Percentiles rank a stretch among this genome's conserved stretches.
Conservation (phyloP, 257 asterid genomes). For the Avicennia marina region DNA sequence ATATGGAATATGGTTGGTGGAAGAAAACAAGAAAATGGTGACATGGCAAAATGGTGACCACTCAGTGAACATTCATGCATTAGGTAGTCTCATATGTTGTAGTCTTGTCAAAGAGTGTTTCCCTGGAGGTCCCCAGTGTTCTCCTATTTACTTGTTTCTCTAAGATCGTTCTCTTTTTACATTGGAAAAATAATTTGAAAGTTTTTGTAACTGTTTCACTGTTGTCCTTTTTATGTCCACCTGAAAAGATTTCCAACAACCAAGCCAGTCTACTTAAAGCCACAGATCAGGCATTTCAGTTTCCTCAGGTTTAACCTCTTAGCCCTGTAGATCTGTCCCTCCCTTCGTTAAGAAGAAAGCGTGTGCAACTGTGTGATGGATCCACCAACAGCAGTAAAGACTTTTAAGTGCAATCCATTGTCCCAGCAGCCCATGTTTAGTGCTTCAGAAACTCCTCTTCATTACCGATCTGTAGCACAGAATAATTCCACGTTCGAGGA, state of each 20-base stretch:
- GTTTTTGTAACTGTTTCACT: background rate
- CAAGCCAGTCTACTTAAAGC: slow-evolving; percentile 23
- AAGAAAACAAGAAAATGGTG: slow-evolving; percentile 18
- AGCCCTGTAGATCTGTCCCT: background rate
- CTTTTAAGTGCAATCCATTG: slow-evolving; percentile 37
- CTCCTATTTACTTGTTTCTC: slow-evolving; percentile 2
- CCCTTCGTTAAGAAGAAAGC: too few species aligned
- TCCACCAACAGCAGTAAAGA: slow-evolving; percentile 34
- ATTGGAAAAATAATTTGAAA: too few species aligned
- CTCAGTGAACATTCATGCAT: slow-evolving; percentile 25
- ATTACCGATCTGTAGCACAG: slow-evolving; percentile 30
- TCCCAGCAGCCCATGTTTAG: slow-evolving; percentile 45
- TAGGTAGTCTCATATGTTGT: slow-evolving; percentile 9
- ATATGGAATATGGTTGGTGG: slow-evolving; percentile 20
- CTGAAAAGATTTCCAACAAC: slow-evolving; percentile 1
- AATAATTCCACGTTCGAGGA: slow-evolving; percentile 26
- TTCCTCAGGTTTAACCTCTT: background rate
- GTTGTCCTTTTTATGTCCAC: background rate
- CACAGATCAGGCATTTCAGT: slow-evolving; percentile 20
- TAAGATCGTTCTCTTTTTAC: slow-evolving; percentile 18
- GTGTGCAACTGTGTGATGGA: slow-evolving; percentile 33
- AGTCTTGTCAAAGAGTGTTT: background rate
- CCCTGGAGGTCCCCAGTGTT: slow-evolving; percentile 16
- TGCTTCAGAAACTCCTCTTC: slow-evolving; percentile 39
- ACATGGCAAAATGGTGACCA: slow-evolving; percentile 25